These are phyloP conservation scores for Metschnikowia lachancei DNA, from an alignment of 805 yeast species.

Conservation along the genomic window DNA sequence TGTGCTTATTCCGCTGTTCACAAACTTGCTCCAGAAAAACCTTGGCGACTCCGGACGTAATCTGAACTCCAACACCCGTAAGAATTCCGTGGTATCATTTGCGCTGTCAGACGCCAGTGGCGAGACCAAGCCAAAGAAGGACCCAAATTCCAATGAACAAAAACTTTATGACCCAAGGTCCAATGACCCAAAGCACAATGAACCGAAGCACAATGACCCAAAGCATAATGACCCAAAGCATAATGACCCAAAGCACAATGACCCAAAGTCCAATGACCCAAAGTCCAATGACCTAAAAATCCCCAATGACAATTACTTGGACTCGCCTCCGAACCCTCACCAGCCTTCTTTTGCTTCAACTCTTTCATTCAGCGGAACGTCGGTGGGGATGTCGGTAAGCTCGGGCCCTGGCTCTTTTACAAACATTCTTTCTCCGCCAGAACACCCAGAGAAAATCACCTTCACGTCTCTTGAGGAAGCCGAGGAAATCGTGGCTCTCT, in stretches of 20 bases:
- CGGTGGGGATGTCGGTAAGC: constrained; percentile 2
- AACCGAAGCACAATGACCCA: too few species aligned
- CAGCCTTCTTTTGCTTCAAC: constrained; percentile 15
- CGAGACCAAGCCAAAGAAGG: too few species aligned
- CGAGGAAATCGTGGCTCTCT: constrained; percentile 26
- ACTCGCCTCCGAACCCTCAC: constrained; percentile 4
- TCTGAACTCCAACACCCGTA: constrained; percentile 38
- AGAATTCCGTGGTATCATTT: constrained; percentile 50
- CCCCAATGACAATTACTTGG: neutral
- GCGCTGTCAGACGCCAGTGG: constrained; percentile 42
- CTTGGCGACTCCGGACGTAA: constrained; percentile 31
- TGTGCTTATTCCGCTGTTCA: constrained; percentile 42
- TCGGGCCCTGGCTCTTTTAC: constrained; percentile 6
- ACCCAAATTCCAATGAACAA: too few species aligned
- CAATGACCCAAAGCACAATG: too few species aligned
- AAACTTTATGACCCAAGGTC: too few species aligned
- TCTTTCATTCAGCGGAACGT: constrained; percentile 8
- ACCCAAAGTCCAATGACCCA: too few species aligned
- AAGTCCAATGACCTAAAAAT: too few species aligned
- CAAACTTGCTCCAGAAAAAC: constrained; percentile 36
- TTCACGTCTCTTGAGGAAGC: constrained; percentile 29
- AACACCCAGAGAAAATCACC: constrained; percentile 14
- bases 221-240: too few species aligned
- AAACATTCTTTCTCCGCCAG: constrained; percentile 16
- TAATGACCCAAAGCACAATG: too few species aligned